These are phyloP conservation scores for Canavalia ensiformis DNA, from an alignment of 306 rosid species.

Conservation along the genomic window DNA sequence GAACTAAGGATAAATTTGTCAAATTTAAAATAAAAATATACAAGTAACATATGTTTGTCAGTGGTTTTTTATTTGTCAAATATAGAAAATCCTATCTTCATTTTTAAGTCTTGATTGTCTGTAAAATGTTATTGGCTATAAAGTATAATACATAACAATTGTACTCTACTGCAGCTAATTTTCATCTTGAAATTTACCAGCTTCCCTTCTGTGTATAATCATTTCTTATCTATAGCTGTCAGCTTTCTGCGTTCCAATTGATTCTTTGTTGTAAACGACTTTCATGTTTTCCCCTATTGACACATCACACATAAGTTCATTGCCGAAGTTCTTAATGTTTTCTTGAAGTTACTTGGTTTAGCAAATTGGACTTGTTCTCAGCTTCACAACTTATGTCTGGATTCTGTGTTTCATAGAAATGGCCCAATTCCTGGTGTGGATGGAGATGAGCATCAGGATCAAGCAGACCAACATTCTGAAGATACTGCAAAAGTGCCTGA, in stretches of 20 bases:
- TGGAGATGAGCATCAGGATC: constrained; percentile 41
- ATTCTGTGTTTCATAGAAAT: constrained; percentile 49
- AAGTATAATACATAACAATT: neutral
- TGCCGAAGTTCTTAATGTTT: constrained; percentile 20
- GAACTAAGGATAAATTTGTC: constrained; percentile 28
- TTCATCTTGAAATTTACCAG: constrained; percentile 15
- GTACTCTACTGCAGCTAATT: constrained; percentile 38
- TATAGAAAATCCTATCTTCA: neutral
- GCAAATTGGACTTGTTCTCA: neutral
- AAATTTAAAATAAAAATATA: neutral
- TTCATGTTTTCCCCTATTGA: constrained; percentile 19
- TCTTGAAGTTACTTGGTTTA: constrained; percentile 28
- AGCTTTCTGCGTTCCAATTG: constrained; percentile 32
- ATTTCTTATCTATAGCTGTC: constrained; percentile 33
- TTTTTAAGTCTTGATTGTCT: neutral
- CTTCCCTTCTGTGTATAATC: constrained; percentile 33
- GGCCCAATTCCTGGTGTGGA: constrained; percentile 44
- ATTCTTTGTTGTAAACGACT: constrained; percentile 32
- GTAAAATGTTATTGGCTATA: constrained; percentile 18
- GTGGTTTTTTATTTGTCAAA: constrained; percentile 25
- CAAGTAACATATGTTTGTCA: neutral
- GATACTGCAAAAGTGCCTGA: constrained; percentile 44
- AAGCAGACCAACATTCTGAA: constrained; percentile 46
- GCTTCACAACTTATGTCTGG: constrained; percentile 32
- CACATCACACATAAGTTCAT: constrained; percentile 5